phyloP scores from a whole-genome alignment of 2,329 filamentous ascomycete genomes.

The Paraconiothyrium brasiliense region DNA sequence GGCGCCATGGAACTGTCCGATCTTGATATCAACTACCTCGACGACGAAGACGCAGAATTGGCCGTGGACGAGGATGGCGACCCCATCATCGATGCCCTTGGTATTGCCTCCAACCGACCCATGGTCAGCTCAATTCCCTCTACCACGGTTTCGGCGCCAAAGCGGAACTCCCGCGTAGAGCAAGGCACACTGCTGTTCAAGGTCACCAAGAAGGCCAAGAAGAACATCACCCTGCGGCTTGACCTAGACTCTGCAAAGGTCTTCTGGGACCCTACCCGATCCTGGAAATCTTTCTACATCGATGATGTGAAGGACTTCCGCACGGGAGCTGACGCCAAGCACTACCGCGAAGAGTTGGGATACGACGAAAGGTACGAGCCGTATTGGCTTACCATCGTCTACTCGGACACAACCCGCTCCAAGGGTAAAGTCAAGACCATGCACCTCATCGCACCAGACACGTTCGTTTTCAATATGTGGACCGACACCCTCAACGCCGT shows the following conservation, averaged over 20 bases:
- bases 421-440: constrained; percentile 81
- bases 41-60: constrained; percentile 57
- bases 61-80: constrained; percentile 57
- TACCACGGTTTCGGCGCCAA: constrained; percentile 67
- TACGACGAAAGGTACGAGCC: constrained; percentile 72
- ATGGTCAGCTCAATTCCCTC: constrained; percentile 52
- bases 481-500: constrained; percentile 84
- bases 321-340: constrained; percentile 81
- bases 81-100: constrained; percentile 50
- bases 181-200: constrained; percentile 82
- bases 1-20: constrained; percentile 58
- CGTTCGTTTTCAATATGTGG: constrained; percentile 79
- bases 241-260: constrained; percentile 87
- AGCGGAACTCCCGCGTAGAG: constrained; percentile 79
- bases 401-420: constrained; percentile 78
- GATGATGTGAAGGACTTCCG: constrained; percentile 95
- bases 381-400: constrained; percentile 90
- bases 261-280: constrained; percentile 81
- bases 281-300: constrained; percentile 87
- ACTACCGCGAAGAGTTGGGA: constrained; percentile 86
- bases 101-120: constrained; percentile 47
- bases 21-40: constrained; percentile 64
- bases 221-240: constrained; percentile 77
- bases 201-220: constrained; percentile 82
- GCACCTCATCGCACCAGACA: constrained; percentile 83